Percentiles rank a stretch among this genome's conserved stretches.
phyloP scores from a whole-genome alignment of 1,139 yeast species.

The Lodderomyces oxycetoniae region DNA sequence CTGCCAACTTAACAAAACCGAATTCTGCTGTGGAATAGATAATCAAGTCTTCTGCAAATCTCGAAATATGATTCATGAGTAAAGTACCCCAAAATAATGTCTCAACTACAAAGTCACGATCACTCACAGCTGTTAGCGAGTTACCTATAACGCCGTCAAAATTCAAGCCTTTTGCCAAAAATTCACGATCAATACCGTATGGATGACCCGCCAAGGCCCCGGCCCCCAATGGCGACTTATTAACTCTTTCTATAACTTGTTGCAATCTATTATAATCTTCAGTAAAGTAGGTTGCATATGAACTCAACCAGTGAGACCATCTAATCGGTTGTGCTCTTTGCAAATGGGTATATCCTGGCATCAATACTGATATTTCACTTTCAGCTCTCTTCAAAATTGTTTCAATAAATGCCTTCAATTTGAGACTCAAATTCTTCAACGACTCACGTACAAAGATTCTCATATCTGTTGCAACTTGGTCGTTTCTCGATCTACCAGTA shows the following conservation, averaged over 20 bases:
- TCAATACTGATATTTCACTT: constrained; percentile 79
- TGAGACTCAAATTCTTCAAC: constrained; percentile 53
- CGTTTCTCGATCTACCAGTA: constrained; percentile 97
- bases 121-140: constrained; percentile 91
- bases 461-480: constrained; percentile 98
- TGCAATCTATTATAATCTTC: constrained; percentile 82
- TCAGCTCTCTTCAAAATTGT: constrained; percentile 73
- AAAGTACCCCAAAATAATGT: constrained; percentile 96
- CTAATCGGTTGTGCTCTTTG: constrained; percentile 99
- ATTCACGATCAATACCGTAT: constrained; percentile 93
- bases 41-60: constrained; percentile 91
- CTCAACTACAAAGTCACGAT: constrained; percentile 96
- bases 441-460: constrained; percentile 85
- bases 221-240: constrained; percentile 87
- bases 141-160: constrained; percentile 87
- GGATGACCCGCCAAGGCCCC: constrained; percentile 99
- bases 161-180: constrained; percentile 70
- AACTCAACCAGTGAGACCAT: constrained; percentile 97
- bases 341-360: constrained; percentile 98
- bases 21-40: constrained; percentile 97
- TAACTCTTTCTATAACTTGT: constrained; percentile 77
- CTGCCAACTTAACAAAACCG: constrained; percentile 88
- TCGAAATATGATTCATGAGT: constrained; percentile 90
- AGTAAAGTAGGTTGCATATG: constrained; percentile 90
- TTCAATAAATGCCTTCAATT: constrained; percentile 57